Evolutionary conservation across 352 stramenopile genomes (phyloP), one percentile per base, ranked within the genome.

Genomic region (Phytophthora megakarya): DNA sequence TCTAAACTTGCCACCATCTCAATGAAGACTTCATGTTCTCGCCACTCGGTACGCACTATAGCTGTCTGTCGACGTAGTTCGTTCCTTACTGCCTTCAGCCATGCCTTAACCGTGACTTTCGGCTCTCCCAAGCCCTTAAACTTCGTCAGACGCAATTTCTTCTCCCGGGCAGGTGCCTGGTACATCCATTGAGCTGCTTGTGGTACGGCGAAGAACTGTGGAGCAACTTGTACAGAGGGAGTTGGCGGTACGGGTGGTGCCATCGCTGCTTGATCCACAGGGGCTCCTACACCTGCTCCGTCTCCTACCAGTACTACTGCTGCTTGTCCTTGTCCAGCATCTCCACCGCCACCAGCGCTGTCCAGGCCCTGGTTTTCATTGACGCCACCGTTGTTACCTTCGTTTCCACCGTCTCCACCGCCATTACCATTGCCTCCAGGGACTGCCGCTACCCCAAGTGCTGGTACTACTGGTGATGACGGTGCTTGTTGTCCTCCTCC

Each of bases 1-100:
- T 54, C 46, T 16, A 54, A 40, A 18, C 46, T 54, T n/a, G 28
- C 28, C 1, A 54, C 46, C 46, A 54, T 54, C 19, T 54, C 46
- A 12, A 43, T 54, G 18, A 54, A 54, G 9, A 42, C 46, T 13
- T 32, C 46, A 21, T 54, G 28, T 12, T 54, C 2, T 0, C 30
- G n/a, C 46, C 46, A 54, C 9, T 54, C 26, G 3, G 18, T 26
- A 1, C 26, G 13, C 19, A 54, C 6, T 16, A 54, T 54, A 10
- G n/a, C 28, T 4, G 46, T 22, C n/a, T 54, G 46, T 19, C 30
- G 1, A 0, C 46, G 28, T 8, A 54, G 18, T 16, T 54, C 46
- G 18, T 54, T 54, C 11, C 42, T 54, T 8, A 42, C 46, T 5
- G n/a, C 28, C 5, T 42, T 54, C n/a, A 54, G 11, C 46, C 30